Evolutionary conservation across 1,284 basidiomycete species (phyloP), one percentile per base, ranked within the genome.

Genomic region (Ustilago cynodontis): DNA sequence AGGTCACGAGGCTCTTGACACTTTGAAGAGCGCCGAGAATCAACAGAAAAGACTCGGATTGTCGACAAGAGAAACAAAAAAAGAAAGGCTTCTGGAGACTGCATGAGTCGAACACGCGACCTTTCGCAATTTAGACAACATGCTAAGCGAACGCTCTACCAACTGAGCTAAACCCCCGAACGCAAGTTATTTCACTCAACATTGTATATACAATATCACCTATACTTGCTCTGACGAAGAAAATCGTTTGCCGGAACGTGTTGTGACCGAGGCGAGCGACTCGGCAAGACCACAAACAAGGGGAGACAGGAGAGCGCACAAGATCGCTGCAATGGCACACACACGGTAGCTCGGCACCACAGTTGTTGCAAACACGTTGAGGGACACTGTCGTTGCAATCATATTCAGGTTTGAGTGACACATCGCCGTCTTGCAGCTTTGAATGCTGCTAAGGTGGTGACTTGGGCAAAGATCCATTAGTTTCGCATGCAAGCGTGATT

Each of bases 101-200:
- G 74, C 74, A 77, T 77, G 74, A 77, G 74, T 77, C 74, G 74
- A 77, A 77, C 74, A 77, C 74, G 74, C 74, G 74, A 77, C 74
- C 74, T 77, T 77, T 77, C 74, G 70, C 74, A 77, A 54, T 22
- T 60, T 71, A 69, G 65, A 59, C 59, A 49, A 1, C 50, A 59
- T 78, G 75, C 75, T 78, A 78, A 78, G 75, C 75, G 71, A 78
- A 78, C 67, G 75, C 75, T 78, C 77, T 77, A 77, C 77, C 77
- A 73, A 73, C 77, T 79, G 70, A 79, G 75, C 73, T 76, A 79
- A 76, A 76, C 68, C 77, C 73, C 73, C 72, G 20, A 11, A 28
- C 18, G 16, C 14, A 35, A 22, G 1, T 16, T 1, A 24, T 1
- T 3, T 14, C 0, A 16, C 1, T 14, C 0, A 16, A 2, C 22